phyloP scores from a whole-genome alignment of 805 yeast species.

The Huiozyma naganishii region DNA sequence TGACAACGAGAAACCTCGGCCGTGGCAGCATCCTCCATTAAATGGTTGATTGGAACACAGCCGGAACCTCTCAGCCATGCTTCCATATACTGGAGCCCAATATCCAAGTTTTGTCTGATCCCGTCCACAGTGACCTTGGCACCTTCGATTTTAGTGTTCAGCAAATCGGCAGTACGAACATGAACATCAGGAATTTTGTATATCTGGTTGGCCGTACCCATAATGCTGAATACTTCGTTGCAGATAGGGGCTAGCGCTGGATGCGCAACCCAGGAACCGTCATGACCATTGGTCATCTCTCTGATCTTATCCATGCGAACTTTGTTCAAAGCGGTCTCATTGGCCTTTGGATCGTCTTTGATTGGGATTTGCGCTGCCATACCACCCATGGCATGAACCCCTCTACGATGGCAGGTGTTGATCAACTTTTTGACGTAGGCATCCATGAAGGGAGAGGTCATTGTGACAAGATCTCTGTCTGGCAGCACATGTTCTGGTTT shows the following conservation, averaged over 20 bases:
- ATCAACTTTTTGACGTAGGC: conserved; percentile 65
- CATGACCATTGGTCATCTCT: conserved; percentile 71
- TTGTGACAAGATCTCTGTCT: conserved; percentile 66
- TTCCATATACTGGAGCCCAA: conserved; percentile 73
- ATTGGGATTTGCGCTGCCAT: conserved; percentile 86
- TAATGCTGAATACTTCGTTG: conserved; percentile 57
- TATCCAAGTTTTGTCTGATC: conserved; percentile 57
- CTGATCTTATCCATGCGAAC: conserved; percentile 66
- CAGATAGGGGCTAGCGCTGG: conserved; percentile 76
- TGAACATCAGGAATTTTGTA: conserved; percentile 34
- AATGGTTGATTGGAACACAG: conserved; percentile 73
- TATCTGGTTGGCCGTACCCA: conserved; percentile 78
- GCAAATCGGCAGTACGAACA: conserved; percentile 37
- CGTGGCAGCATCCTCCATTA: conserved; percentile 88
- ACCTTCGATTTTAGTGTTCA: conserved; percentile 53
- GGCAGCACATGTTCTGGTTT: conserved; percentile 59
- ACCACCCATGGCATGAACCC: conserved; percentile 83
- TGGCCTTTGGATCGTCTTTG: conserved; percentile 54
- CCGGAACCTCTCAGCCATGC: conserved; percentile 80
- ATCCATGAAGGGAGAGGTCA: conserved; percentile 74
- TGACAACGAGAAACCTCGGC: conserved; percentile 81
- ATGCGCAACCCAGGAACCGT: conserved; percentile 88
- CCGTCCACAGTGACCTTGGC: conserved; percentile 62
- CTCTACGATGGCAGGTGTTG: conserved; percentile 63
- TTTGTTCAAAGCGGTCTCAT: conserved; percentile 56